A percentile compares a stretch with the other conserved stretches of the same genome.
Evolutionary conservation across 2,329 filamentous ascomycete genomes (phyloP).

Genomic region (Sporothrix brasiliensis): DNA sequence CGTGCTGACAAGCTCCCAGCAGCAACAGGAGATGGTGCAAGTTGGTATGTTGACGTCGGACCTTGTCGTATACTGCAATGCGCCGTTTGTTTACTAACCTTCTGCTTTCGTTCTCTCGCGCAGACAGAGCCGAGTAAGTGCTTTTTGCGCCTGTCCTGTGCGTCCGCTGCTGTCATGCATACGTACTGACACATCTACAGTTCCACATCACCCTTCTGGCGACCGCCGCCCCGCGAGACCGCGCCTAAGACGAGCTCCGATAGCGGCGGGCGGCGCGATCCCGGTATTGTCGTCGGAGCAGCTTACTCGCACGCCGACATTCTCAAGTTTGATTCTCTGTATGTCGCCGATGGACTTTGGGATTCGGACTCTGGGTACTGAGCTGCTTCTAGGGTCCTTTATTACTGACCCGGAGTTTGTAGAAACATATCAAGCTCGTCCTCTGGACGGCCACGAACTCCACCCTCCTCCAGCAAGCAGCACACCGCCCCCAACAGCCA

Average conservation of each 20-base stretch:
- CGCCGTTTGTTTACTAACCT: constrained; percentile 25
- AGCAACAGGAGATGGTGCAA: constrained; percentile 94
- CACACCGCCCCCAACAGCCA: constrained; percentile 15
- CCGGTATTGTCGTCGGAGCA: constrained; percentile 82
- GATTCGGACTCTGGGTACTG: constrained; percentile 56
- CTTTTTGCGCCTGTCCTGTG: not conserved
- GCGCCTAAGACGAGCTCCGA: constrained; percentile 56
- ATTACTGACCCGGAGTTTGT: constrained; percentile 32
- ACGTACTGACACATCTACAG: constrained; percentile 52
- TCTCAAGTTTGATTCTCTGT: constrained; percentile 83
- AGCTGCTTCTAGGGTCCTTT: not conserved
- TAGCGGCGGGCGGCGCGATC: constrained; percentile 49
- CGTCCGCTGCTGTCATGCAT: not conserved
- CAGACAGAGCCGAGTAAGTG: constrained; percentile 67
- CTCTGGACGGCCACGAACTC: constrained; percentile 70
- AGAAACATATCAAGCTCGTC: constrained; percentile 64
- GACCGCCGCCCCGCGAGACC: constrained; percentile 59
- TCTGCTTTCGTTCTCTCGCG: constrained; percentile 36
- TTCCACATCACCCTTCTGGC: constrained; percentile 88
- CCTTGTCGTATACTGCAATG: not conserved
- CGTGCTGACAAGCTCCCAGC: constrained; percentile 45
- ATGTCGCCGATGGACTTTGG: constrained; percentile 43
- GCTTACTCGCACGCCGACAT: constrained; percentile 97
- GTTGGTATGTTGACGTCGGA: constrained; percentile 71
- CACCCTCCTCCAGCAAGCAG: constrained; percentile 55